Base-by-base conservation (phyloP, 2,329 filamentous ascomycete species). In the Sclerotinia sclerotiorum region DNA sequence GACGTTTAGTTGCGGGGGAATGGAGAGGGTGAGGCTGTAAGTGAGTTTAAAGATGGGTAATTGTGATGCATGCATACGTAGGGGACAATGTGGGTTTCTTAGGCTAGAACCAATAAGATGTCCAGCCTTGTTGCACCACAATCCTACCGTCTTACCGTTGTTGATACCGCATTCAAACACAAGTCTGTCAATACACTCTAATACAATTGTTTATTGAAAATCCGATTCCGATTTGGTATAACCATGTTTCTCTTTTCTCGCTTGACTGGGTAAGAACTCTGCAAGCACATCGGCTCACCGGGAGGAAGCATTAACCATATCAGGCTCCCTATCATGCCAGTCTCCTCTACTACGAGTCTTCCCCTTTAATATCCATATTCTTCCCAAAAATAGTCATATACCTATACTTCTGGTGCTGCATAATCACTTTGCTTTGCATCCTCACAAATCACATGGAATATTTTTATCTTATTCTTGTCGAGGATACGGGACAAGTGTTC, bases 11-110 rank as follows among this genome's bases (percentile, higher is more conserved):
- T 39, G 29, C 21, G 39, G 39, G 17, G 39, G 39, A 39, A 56
- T n/a, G 19, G n/a, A 39, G 54, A 35, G 54, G 19, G 32, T 56
- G 55, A 57, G 55, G 55, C 55, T 57, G 32, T 19, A 39, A 57
- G 54, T 42, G 39, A 17, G 39, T 42, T 35, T 39, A n/a, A 56
- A 56, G 54, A 32, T 56, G 54, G 29, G 29, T 35, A 56, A 35
- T 48, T 21, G 5, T 35, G 29, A 57, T 42, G 54, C 54, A 24
- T 57, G 54, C 54, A 39, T 39, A 21, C 35, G 21, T 35, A 39
- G 54, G 54, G 32, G 54, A 39, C 32, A 8, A n/a, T 56, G 54
- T n/a, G 54, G 54, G 32, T 21, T 7, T 57, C 19, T 13, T 57
- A 42, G 21, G 21, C 32, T 10, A 17, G 55, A 39, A 42, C 55